phyloP scores from a whole-genome alignment of 83 land plant genomes.

The Diphasiastrum complanatum region DNA sequence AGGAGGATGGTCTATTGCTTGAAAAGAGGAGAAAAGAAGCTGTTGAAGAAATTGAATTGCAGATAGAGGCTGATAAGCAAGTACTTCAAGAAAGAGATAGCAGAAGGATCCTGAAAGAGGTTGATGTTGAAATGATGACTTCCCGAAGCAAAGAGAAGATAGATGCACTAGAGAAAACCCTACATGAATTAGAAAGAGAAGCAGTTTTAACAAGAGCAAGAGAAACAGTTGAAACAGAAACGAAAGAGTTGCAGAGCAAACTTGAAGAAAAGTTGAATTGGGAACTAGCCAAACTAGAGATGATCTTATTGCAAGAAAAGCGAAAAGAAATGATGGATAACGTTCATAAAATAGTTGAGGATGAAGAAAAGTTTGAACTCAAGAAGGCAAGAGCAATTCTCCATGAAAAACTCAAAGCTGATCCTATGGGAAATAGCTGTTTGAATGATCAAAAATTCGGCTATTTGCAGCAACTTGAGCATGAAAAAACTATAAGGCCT shows the following conservation, averaged over 20 bases:
- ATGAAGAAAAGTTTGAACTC: too few species aligned
- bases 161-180: neutral
- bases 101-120: neutral
- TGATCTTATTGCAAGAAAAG: constrained; percentile 1
- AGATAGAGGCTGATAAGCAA: neutral
- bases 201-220: neutral
- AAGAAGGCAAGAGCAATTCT: too few species aligned
- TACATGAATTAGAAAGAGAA: neutral
- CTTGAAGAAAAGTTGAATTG: neutral
- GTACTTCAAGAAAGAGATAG: neutral
- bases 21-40: too few species aligned
- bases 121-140: neutral
- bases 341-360: neutral
- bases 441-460: too few species aligned
- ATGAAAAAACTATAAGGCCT: too few species aligned
- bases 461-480: too few species aligned
- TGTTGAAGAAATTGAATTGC: neutral
- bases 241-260: neutral
- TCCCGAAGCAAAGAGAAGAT: constrained; percentile 1
- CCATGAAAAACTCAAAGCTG: too few species aligned
- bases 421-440: too few species aligned
- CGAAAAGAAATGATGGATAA: neutral
- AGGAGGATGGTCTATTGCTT: too few species aligned
- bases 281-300: neutral
- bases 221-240: neutral